phyloP scores from a whole-genome alignment of 192 early-diverging fungal genomes.

The Piromyces finnis region DNA sequence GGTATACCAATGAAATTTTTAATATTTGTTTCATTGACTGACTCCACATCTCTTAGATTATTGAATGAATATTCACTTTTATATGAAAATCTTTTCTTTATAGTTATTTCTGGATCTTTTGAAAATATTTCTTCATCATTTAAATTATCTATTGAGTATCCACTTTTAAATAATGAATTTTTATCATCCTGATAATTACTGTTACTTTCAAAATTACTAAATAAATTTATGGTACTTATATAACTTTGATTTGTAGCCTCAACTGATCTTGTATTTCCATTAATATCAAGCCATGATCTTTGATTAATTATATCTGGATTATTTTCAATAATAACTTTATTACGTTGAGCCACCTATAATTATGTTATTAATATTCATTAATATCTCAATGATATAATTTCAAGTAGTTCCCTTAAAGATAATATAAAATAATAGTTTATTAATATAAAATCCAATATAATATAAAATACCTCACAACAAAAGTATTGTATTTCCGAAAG shows the following conservation, averaged over 20 bases:
- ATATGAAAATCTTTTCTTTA: neutral
- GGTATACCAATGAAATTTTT: neutral
- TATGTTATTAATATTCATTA: neutral
- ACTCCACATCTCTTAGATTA: neutral
- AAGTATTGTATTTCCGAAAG: neutral
- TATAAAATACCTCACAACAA: neutral
- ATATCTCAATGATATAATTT: too few species aligned
- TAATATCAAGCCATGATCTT: neutral
- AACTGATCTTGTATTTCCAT: neutral
- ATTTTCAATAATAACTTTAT: neutral
- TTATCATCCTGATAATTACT: neutral
- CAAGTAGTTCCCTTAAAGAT: too few species aligned
- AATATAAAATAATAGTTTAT: too few species aligned
- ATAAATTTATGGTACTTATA: neutral
- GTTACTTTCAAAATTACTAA: neutral
- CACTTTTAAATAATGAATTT: neutral
- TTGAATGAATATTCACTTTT: neutral
- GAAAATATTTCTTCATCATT: neutral
- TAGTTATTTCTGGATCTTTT: neutral
- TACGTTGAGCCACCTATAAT: neutral
- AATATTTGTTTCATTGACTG: neutral
- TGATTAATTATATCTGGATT: neutral
- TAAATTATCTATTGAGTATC: neutral
- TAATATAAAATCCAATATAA: too few species aligned
- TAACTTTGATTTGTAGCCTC: neutral